Evolutionary conservation across 1,139 yeast species (phyloP), one percentile per base, ranked within the genome.

Genomic region (Yamadazyma kanchanaburiensis): DNA sequence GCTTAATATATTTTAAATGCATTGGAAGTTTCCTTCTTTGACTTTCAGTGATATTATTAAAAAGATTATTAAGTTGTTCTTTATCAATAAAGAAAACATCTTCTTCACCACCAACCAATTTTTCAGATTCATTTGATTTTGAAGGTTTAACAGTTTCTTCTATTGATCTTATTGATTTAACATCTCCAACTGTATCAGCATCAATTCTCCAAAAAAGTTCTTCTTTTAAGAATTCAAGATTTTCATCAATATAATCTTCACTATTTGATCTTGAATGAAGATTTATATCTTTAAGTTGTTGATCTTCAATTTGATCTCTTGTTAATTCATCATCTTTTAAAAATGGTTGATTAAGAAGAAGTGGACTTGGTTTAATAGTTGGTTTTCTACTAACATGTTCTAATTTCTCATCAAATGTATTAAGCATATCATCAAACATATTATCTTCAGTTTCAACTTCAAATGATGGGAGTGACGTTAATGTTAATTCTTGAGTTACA

Each of bases 321-420:
- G 70, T 61, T 34, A 68, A 57, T 38, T 68, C 74, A 36, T 67
- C 74, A 45, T 68, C 74, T 31, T 51, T 54, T 34, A 68, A 53
- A 36, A 64, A 60, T 21, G 67, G 67, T 20, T 57, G 62, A 23
- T 48, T 53, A n/a, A 49, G 33, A 4, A 32, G 26, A 12, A 40
- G 24, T 6, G 36, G 28, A 6, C 30, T 30, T 9, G 29, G 31
- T 30, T 46, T 48, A 20, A 48, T 38, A 15, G 43, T 29, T 21
- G 42, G 28, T 31, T 40, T 38, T 34, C 47, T 26, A 25, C 51
- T 45, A 26, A 53, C 46, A 31, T 41, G 31, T 15, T 52, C 50
- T 26, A 53, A 40, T 26, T 45, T 48, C 15, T 50, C 59, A 30
- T 55, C 59, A 34, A 61, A 56, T 10, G 53, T 51, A 14, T 34